These are phyloP conservation scores for Tricholoma flavovirens DNA, from an alignment of 768 basidiomycete species.

Conservation along the genomic window DNA sequence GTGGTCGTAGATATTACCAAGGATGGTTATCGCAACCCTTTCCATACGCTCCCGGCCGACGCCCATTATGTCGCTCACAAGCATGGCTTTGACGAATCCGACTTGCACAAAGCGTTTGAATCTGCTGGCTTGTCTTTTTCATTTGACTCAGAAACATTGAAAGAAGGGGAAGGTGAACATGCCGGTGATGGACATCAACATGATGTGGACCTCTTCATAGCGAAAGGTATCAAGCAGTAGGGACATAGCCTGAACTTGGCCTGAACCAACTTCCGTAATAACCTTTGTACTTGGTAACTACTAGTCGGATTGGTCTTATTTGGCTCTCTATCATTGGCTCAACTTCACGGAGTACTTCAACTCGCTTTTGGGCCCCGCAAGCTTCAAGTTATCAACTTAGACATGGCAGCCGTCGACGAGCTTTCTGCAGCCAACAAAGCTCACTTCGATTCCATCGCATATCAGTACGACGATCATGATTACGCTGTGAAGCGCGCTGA, in stretches of 20 bases:
- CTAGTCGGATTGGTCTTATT: too few relatives aligned
- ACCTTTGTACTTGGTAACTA: too few relatives aligned
- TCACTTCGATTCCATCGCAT: conserved; percentile 12
- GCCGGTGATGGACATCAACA: conserved; percentile 7
- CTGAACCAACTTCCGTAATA: too few relatives aligned
- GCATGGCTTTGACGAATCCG: conserved; percentile 45
- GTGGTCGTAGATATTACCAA: conserved; percentile 47
- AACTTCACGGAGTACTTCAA: too few relatives aligned
- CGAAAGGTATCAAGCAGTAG: background rate
- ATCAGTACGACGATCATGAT: conserved; percentile 13
- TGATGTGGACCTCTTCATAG: background rate
- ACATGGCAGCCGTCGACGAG: background rate
- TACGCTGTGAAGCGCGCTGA: conserved; percentile 6
- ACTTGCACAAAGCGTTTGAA: conserved; percentile 46
- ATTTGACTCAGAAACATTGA: conserved; percentile 22
- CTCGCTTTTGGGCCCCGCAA: too few relatives aligned
- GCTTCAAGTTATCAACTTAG: background rate
- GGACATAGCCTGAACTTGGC: too few relatives aligned
- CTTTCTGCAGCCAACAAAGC: conserved; percentile 13
- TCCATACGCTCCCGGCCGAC: background rate
- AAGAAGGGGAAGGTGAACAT: background rate
- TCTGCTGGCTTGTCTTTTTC: conserved; percentile 46
- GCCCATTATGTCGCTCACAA: conserved; percentile 39
- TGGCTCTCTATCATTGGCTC: too few relatives aligned
- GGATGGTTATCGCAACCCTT: conserved; percentile 2